phyloP scores from a whole-genome alignment of 1,284 basidiomycete genomes.

The Vanrija sp. region DNA sequence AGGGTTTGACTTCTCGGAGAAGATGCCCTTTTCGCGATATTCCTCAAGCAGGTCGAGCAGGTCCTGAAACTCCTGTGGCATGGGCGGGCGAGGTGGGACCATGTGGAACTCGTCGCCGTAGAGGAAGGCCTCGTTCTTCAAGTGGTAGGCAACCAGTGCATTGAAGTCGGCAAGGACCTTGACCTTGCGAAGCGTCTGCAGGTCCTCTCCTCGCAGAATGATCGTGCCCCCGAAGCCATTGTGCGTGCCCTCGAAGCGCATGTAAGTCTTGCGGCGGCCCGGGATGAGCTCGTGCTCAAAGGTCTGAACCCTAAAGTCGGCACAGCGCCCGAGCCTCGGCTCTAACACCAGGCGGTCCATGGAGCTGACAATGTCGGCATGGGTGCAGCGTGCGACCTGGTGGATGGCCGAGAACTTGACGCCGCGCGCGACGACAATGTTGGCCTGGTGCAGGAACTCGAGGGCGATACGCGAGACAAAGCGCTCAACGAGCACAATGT shows the following conservation, averaged over 20 bases:
- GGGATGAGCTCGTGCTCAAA: constrained; percentile 91
- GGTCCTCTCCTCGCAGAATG: constrained; percentile 82
- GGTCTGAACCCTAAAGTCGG: constrained; percentile 84
- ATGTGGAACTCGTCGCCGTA: constrained; percentile 91
- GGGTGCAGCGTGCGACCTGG: constrained; percentile 87
- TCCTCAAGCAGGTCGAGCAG: constrained; percentile 28
- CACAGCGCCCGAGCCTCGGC: constrained; percentile 84
- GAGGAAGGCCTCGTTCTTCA: constrained; percentile 89
- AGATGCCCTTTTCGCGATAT: background rate
- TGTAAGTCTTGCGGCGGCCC: constrained; percentile 86
- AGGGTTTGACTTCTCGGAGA: background rate
- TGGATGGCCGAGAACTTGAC: constrained; percentile 86
- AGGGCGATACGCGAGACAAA: constrained; percentile 89
- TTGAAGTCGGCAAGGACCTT: constrained; percentile 92
- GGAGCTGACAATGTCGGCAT: constrained; percentile 90
- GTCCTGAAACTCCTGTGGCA: constrained; percentile 36
- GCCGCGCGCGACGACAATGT: constrained; percentile 84
- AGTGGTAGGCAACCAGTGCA: constrained; percentile 76
- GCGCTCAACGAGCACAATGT: constrained; percentile 87
- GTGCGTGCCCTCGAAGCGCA: constrained; percentile 94
- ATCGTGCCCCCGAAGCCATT: constrained; percentile 92
- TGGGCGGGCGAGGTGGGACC: constrained; percentile 54
- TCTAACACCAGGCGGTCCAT: constrained; percentile 91
- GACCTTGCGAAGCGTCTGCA: constrained; percentile 71
- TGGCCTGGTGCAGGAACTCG: constrained; percentile 79